These are phyloP conservation scores for Citrus trifoliata DNA, from an alignment of 345 rosid species.

Conservation along the genomic window DNA sequence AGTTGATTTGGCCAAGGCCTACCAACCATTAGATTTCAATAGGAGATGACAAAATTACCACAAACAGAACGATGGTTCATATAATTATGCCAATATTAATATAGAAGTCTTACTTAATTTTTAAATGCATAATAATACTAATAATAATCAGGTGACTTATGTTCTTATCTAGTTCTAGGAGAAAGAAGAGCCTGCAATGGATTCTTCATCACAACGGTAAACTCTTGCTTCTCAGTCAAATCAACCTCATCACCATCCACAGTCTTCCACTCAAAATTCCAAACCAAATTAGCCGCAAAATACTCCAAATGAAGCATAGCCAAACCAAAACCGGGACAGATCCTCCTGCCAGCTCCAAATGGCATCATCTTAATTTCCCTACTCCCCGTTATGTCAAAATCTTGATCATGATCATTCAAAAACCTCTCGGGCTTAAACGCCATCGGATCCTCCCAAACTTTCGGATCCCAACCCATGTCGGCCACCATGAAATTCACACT, in stretches of 20 bases:
- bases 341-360: conserved; percentile 19
- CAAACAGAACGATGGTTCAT: no score
- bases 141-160: background rate
- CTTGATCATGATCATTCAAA: background rate
- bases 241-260: conserved; percentile 5
- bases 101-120: no score
- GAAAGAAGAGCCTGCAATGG: background rate
- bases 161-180: background rate
- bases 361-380: conserved; percentile 13
- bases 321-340: conserved; percentile 8
- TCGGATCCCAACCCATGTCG: conserved; percentile 18
- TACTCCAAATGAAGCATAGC: conserved; percentile 7
- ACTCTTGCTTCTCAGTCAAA: conserved; percentile 2
- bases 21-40: no score
- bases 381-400: conserved; percentile 12
- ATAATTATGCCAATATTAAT: no score
- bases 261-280: background rate
- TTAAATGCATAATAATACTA: no score
- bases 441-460: conserved; percentile 21
- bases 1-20: no score
- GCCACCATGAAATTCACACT: conserved; percentile 15
- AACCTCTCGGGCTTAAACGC: conserved; percentile 22
- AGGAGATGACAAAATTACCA: no score
- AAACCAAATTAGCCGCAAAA: background rate
- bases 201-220: background rate